Conservation (phyloP, 163 green algal genomes). For the Chloromonas sp. region DNA sequence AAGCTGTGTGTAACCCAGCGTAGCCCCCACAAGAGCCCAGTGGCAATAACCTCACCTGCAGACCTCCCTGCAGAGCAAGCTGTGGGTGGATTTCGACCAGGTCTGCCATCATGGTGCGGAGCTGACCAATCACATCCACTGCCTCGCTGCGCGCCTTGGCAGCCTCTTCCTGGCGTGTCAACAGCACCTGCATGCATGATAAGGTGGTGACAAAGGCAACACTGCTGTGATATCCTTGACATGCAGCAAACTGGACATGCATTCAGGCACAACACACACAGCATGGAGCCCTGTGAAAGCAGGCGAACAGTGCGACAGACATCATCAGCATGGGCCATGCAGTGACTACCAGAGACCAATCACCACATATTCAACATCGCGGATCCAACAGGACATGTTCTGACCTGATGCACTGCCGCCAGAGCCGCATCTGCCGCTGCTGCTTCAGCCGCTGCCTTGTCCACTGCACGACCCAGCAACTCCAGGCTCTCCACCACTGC, state of each 20-base stretch:
- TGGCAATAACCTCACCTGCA: not conserved
- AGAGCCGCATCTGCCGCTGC: slow-evolving; percentile 14
- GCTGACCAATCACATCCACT: not conserved
- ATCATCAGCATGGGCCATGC: no score
- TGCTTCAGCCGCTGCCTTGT: slow-evolving; percentile 9
- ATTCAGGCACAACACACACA: not conserved
- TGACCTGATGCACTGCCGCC: slow-evolving; percentile 17
- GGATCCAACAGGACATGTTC: not conserved
- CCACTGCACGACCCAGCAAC: not conserved
- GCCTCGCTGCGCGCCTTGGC: not conserved
- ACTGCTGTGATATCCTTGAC: not conserved
- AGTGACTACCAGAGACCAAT: no score
- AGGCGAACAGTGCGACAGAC: no score
- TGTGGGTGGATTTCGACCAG: not conserved
- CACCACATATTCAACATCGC: not conserved
- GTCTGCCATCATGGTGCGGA: not conserved
- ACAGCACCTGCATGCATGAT: not conserved
- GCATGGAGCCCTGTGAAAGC: no score
- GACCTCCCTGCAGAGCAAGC: not conserved
- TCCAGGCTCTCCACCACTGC: not conserved
- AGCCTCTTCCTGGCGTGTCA: not conserved
- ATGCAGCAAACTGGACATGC: not conserved
- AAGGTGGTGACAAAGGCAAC: not conserved
- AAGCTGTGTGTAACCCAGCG: not conserved
- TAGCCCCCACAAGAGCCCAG: not conserved